A percentile compares a stretch with the other conserved stretches of the same genome.
These are phyloP conservation scores for Gonapodya sp. DNA, from an alignment of 192 early-diverging fungal genomes.

Conservation along the genomic window DNA sequence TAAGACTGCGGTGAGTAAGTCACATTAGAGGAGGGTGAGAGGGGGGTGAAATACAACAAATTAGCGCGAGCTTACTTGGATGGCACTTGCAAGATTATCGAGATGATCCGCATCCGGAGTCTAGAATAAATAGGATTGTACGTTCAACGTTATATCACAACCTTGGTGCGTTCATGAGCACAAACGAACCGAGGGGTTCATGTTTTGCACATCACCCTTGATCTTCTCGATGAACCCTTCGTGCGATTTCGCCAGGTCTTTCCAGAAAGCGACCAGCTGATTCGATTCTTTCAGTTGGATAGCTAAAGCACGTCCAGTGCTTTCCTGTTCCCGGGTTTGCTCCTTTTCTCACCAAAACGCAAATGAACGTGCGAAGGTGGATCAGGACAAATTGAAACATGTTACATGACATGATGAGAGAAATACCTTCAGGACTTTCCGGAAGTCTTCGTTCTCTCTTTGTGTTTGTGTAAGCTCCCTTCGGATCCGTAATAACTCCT, in stretches of 20 bases:
- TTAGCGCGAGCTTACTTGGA: not conserved
- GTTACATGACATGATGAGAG: not conserved
- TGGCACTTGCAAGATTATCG: not conserved
- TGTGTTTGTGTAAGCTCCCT: not conserved
- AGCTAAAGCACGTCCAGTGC: not conserved
- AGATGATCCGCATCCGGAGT: not conserved
- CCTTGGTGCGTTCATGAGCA: not conserved
- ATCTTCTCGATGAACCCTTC: constrained; percentile 1
- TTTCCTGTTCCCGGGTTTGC: not conserved
- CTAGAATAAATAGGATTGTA: not conserved
- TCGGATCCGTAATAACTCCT: not conserved
- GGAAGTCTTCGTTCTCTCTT: not conserved
- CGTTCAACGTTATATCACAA: not conserved
- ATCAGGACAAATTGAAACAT: not conserved
- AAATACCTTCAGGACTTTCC: not conserved
- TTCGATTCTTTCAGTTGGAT: not conserved
- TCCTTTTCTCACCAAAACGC: too few relatives aligned
- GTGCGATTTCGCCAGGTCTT: not conserved
- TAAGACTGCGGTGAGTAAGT: not conserved
- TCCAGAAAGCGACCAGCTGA: not conserved
- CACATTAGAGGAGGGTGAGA: not conserved
- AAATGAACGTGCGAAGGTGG: not conserved
- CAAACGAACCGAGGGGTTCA: not conserved
- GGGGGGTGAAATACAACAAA: not conserved
- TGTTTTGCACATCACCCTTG: not conserved